Evolutionary conservation across 2,329 filamentous ascomycete species (phyloP), one percentile per base, ranked within the genome.

Genomic region (Shiraia sp.): DNA sequence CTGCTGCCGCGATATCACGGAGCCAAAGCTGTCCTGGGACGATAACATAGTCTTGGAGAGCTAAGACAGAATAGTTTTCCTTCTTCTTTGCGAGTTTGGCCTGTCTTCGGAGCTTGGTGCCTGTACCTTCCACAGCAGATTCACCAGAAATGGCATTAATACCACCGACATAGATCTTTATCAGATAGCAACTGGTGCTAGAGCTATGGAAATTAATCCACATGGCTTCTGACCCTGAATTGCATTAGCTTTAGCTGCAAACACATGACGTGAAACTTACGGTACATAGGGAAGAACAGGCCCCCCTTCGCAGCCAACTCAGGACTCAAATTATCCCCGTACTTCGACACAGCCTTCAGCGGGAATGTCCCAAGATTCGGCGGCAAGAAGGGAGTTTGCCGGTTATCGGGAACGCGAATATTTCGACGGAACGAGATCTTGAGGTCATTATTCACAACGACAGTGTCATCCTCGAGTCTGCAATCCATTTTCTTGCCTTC

Each of bases 221-320:
- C 69, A 73, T 70, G 0, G 72, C 72, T 38, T 75, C 73, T 8
- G 59, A 61, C 42, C 73, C 62, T 52, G 28, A n/a, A n/a, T n/a
- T n/a, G n/a, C 7, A 34, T 12, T 14, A 2, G 3, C 16, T 23
- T 12, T 31, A 23, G 10, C 13, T 10, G 12, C 16, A 9, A 8
- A 10, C 12, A 19, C n/a, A 27, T 6, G 10, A 13, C 4, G 7
- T 8, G 22, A 16, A 10, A 47, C 47, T 39, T 83, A 84, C 65
- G 70, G 15, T 76, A 70, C 65, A 79, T 77, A 0, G 75, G 71
- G 4, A 79, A 58, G 49, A 78, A 74, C 0, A 75, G 33, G 1
- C 76, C 75, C 3, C 72, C 72, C 44, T 75, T 75, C 1, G 44
- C 49, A 0, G 46, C 53, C 53, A 77, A 69, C 4, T 56, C 37